Percentiles rank a stretch among this genome's conserved stretches.
Conservation (phyloP, 441 rosid species). For the Populus hybrid region DNA sequence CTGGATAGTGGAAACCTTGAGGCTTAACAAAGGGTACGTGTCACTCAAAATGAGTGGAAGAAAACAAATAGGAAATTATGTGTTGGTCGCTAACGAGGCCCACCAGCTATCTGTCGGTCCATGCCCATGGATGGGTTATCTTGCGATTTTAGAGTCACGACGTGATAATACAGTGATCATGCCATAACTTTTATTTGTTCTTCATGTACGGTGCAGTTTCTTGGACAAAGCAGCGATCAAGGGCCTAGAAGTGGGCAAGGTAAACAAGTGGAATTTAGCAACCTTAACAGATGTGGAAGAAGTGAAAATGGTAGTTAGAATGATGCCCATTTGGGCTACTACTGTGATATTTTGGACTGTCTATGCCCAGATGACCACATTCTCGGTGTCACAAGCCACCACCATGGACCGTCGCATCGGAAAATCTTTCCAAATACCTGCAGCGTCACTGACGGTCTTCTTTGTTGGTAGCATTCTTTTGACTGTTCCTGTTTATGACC, state of each 20-base stretch:
- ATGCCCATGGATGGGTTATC: background rate
- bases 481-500: slow-evolving; percentile 77
- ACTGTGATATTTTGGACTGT: slow-evolving; percentile 88
- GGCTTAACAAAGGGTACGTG: no score
- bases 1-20: background rate
- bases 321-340: slow-evolving; percentile 93
- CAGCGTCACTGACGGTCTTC: slow-evolving; percentile 69
- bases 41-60: background rate
- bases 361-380: slow-evolving; percentile 82
- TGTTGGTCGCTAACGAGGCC: background rate
- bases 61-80: background rate
- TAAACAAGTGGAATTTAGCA: slow-evolving; percentile 67
- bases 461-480: slow-evolving; percentile 76
- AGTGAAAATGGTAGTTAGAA: slow-evolving; percentile 73
- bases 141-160: slow-evolving; percentile 12
- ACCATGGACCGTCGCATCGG: slow-evolving; percentile 86
- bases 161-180: background rate
- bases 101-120: background rate
- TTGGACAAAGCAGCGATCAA: slow-evolving; percentile 78
- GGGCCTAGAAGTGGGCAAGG: slow-evolving; percentile 25
- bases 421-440: slow-evolving; percentile 58
- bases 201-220: slow-evolving; percentile 44
- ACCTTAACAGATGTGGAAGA: slow-evolving; percentile 89
- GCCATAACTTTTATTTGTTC: background rate
- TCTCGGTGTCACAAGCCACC: slow-evolving; percentile 84